Evolutionary conservation across 176 grass and related monocot genomes (phyloP).

Genomic region (Oryza brachyantha): DNA sequence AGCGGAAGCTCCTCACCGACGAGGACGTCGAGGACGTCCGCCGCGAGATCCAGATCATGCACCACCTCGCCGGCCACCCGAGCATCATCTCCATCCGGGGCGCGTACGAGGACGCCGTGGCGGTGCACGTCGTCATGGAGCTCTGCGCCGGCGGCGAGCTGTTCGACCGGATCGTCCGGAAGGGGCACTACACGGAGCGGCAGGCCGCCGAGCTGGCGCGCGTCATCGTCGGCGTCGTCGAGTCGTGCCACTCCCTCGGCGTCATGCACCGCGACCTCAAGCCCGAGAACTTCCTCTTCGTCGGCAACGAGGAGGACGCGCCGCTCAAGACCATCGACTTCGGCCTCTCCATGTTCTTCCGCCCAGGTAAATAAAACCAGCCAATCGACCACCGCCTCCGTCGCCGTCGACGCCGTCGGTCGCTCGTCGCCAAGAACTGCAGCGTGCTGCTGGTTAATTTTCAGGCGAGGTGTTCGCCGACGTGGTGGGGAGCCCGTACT

Average conservation of each 20-base stretch:
- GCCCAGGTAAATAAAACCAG: slow-evolving; percentile 24
- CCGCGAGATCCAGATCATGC: slow-evolving; percentile 66
- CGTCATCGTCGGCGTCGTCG: slow-evolving; percentile 45
- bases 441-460: neutral
- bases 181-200: slow-evolving; percentile 49
- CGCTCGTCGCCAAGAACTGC: neutral
- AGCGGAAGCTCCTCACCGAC: slow-evolving; percentile 63
- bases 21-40: slow-evolving; percentile 68
- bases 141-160: slow-evolving; percentile 54
- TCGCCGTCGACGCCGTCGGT: neutral
- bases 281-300: slow-evolving; percentile 49
- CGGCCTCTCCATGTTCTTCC: slow-evolving; percentile 60
- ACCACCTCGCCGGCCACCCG: slow-evolving; percentile 53
- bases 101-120: slow-evolving; percentile 47
- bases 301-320: slow-evolving; percentile 39
- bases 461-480: slow-evolving; percentile 48
- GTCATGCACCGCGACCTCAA: slow-evolving; percentile 57
- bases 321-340: slow-evolving; percentile 62
- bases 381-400: neutral
- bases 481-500: slow-evolving; percentile 56
- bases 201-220: slow-evolving; percentile 40
- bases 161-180: slow-evolving; percentile 49
- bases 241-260: slow-evolving; percentile 52
- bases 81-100: slow-evolving; percentile 44
- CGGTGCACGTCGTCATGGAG: slow-evolving; percentile 59